Evolutionary conservation across 75 land plant genomes (phyloP).

Genomic region (Pinus albicaulis): DNA sequence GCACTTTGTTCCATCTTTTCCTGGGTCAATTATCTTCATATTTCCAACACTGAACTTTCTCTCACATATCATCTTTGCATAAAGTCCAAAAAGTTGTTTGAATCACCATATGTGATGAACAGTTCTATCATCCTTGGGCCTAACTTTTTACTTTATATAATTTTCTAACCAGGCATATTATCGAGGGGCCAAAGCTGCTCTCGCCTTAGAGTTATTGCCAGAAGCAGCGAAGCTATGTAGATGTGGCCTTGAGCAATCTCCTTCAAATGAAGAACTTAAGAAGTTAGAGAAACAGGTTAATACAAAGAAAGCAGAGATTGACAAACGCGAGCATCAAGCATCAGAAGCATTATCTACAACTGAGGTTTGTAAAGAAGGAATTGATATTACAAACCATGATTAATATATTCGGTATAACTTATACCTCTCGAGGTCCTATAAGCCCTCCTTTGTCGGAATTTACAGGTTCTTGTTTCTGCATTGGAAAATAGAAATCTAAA

Average conservation of each 20-base stretch:
- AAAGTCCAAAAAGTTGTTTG: background rate
- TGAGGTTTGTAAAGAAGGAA: slow-evolving; percentile 43
- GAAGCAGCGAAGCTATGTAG: slow-evolving; percentile 64
- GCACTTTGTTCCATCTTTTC: background rate
- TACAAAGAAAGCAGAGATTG: slow-evolving; percentile 28
- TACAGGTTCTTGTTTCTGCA: slow-evolving; percentile 60
- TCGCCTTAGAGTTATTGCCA: slow-evolving; percentile 54
- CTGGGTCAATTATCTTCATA: background rate
- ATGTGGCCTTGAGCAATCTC: slow-evolving; percentile 48
- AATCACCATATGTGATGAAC: background rate
- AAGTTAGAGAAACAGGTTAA: slow-evolving; percentile 50
- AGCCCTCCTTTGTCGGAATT: background rate
- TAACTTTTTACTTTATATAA: background rate
- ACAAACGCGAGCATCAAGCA: slow-evolving; percentile 32
- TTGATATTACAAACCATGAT: background rate
- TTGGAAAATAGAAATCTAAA: slow-evolving; percentile 56
- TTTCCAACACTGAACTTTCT: background rate
- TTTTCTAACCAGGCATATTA: slow-evolving; percentile 63
- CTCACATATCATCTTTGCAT: background rate
- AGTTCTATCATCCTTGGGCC: background rate
- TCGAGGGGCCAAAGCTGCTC: slow-evolving; percentile 89
- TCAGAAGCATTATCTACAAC: slow-evolving; percentile 43
- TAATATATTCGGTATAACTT: background rate
- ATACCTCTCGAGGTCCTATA: background rate
- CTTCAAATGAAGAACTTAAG: slow-evolving; percentile 65